Percentiles rank a stretch among this genome's conserved stretches.
These are phyloP conservation scores for Tothia fuscella DNA, from an alignment of 2,329 filamentous ascomycete genomes.

Conservation along the genomic window DNA sequence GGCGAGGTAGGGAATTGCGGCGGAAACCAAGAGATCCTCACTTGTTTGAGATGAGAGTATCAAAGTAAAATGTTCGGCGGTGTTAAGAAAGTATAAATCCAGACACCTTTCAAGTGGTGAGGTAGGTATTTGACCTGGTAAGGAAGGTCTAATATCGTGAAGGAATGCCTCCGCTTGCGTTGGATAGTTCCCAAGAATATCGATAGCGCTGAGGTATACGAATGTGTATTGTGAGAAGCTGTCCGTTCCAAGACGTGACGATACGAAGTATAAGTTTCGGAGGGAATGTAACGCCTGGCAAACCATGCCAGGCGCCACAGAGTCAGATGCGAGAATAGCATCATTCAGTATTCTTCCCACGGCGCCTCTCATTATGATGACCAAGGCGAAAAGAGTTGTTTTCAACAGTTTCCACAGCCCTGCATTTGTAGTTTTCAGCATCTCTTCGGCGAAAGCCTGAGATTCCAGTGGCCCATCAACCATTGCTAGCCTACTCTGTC, in stretches of 20 bases:
- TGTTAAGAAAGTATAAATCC: slow-evolving; percentile 83
- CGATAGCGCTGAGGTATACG: slow-evolving; percentile 69
- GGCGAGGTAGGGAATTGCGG: slow-evolving; percentile 62
- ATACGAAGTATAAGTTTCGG: slow-evolving; percentile 71
- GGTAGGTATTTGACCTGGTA: slow-evolving; percentile 44
- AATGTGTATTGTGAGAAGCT: slow-evolving; percentile 78
- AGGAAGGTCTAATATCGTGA: slow-evolving; percentile 45
- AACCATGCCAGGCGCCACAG: slow-evolving; percentile 53
- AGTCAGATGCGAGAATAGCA: slow-evolving; percentile 38
- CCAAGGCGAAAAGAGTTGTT: slow-evolving; percentile 61
- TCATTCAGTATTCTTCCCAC: slow-evolving; percentile 54
- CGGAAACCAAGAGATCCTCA: slow-evolving; percentile 61
- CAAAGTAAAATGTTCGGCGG: slow-evolving; percentile 70
- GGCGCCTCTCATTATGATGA: slow-evolving; percentile 63
- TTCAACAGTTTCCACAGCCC: slow-evolving; percentile 64
- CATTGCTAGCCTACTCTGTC: slow-evolving; percentile 58
- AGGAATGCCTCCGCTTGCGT: slow-evolving; percentile 55
- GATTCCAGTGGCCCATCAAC: slow-evolving; percentile 58
- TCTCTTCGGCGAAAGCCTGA: slow-evolving; percentile 51
- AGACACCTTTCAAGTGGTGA: slow-evolving; percentile 59
- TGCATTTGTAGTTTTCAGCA: slow-evolving; percentile 54
- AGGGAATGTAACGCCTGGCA: slow-evolving; percentile 61
- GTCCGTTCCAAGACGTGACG: slow-evolving; percentile 57
- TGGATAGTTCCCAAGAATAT: slow-evolving; percentile 64
- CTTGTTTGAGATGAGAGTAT: slow-evolving; percentile 53